phyloP scores from a whole-genome alignment of 73 alveolate genomes.

The Paraurostyla sp. region DNA sequence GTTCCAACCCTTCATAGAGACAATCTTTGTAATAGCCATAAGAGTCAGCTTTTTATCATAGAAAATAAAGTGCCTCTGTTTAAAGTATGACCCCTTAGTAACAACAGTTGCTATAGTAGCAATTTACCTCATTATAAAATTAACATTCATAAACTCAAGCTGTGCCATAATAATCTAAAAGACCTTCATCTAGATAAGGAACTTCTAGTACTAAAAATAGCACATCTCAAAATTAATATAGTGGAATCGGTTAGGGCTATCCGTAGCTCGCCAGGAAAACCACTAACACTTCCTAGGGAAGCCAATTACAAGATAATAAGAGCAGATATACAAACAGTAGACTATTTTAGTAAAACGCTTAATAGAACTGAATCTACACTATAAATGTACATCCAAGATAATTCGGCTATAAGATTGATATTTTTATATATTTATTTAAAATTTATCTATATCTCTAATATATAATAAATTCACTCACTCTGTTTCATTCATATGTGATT shows the following conservation, averaged over 20 bases:
- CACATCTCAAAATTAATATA: not conserved
- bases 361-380: no score
- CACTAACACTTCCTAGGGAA: not conserved
- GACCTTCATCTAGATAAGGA: constrained; percentile 40
- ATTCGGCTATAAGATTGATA: no score
- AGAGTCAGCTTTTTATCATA: not conserved
- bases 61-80: not conserved
- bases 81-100: not conserved
- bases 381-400: no score
- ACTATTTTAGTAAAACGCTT: not conserved
- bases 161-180: not conserved
- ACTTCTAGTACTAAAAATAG: constrained; percentile 13
- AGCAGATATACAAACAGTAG: not conserved
- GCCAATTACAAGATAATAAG: not conserved
- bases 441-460: no score
- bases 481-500: constrained; percentile 4
- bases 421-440: no score
- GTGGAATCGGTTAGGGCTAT: no score
- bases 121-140: not conserved
- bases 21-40: not conserved
- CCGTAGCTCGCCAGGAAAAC: not conserved
- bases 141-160: not conserved
- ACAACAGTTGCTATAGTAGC: not conserved
- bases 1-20: no score
- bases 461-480: no score